A percentile compares a stretch with the other conserved stretches of the same genome.
Conservation (phyloP, 139 green algal genomes). For the Micromonas pusilla region DNA sequence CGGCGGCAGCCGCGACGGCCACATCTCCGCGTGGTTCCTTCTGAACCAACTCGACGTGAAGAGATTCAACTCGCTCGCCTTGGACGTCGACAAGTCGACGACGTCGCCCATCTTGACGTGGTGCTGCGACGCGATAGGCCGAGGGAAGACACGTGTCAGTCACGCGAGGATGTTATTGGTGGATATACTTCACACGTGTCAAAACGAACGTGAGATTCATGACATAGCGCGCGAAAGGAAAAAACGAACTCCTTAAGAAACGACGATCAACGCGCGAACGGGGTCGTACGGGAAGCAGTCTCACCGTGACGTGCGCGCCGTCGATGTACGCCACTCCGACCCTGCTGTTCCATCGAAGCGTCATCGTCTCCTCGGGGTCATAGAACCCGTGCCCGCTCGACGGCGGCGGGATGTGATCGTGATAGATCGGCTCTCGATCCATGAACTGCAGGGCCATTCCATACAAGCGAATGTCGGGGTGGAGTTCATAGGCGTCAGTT, state of each 20-base stretch:
- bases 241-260: no score
- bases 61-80: background rate
- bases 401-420: slow-evolving; percentile 10
- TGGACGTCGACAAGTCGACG: background rate
- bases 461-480: no score
- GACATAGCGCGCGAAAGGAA: no score
- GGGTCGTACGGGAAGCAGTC: no score
- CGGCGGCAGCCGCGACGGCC: background rate
- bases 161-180: no score
- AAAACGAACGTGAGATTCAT: no score
- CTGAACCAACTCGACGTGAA: background rate
- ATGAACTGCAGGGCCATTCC: no score
- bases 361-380: background rate
- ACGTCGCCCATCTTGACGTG: background rate
- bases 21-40: background rate
- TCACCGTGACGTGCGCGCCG: slow-evolving; percentile 22
- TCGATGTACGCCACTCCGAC: slow-evolving; percentile 12
- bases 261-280: no score
- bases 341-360: slow-evolving; percentile 13
- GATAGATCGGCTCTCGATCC: slow-evolving; percentile 32
- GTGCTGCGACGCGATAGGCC: no score
- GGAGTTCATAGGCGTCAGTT: no score
- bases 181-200: no score
- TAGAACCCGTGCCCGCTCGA: slow-evolving; percentile 12
- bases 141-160: no score